A percentile compares a stretch with the other conserved stretches of the same genome.
Conservation (phyloP, 495 filamentous ascomycete species). For the Bacidia gigantensis region DNA sequence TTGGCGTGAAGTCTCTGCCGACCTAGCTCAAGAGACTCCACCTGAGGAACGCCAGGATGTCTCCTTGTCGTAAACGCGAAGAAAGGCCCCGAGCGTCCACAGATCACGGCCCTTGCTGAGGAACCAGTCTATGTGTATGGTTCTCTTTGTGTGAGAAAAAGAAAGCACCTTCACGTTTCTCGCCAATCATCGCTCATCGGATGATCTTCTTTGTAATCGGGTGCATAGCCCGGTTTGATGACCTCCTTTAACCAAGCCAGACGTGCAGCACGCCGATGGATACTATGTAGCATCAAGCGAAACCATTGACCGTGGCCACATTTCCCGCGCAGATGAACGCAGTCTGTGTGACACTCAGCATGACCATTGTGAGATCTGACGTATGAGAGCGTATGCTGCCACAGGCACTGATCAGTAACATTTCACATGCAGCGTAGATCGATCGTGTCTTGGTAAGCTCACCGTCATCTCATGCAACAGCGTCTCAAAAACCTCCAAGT, state of each 20-base stretch:
- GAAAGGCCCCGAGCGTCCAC: no score
- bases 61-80: no score
- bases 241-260: neutral
- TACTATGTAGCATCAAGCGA: neutral
- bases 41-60: no score
- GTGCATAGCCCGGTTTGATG: neutral
- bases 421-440: neutral
- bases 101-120: no score
- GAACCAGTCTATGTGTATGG: no score
- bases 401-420: neutral
- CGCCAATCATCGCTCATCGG: neutral
- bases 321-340: neutral
- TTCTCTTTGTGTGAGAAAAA: no score
- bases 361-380: neutral
- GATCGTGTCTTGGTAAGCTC: neutral
- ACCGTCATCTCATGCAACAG: conserved; percentile 1
- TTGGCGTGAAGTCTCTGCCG: no score
- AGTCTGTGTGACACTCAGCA: neutral
- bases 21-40: no score
- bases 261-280: neutral
- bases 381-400: neutral
- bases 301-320: conserved; percentile 1
- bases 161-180: neutral
- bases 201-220: neutral
- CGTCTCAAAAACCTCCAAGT: neutral